phyloP scores from a whole-genome alignment of 495 filamentous ascomycete genomes.

The Cercophora newfieldiana region DNA sequence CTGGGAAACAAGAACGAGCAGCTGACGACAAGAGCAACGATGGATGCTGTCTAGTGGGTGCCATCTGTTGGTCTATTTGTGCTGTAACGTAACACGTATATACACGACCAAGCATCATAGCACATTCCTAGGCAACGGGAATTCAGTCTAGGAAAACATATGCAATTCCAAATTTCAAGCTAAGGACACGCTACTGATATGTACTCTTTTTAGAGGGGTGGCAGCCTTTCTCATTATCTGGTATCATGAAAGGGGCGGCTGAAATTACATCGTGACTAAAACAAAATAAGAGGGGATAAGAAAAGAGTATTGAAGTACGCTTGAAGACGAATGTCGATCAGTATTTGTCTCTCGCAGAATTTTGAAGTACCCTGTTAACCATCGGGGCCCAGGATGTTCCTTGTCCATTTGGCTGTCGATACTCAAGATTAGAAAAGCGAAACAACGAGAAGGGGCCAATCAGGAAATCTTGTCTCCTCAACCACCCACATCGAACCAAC shows the following conservation, averaged over 20 bases:
- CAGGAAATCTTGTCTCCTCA: conserved; percentile 3
- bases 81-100: neutral
- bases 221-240: conserved; percentile 46
- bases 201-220: conserved; percentile 21
- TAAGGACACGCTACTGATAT: neutral
- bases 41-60: conserved; percentile 73
- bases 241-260: conserved; percentile 43
- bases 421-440: conserved; percentile 7
- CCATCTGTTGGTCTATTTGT: neutral
- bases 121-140: neutral
- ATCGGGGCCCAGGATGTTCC: conserved; percentile 4
- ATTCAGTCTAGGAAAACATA: neutral
- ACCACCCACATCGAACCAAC: conserved; percentile 10
- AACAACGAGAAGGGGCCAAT: conserved; percentile 15
- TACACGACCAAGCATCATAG: neutral
- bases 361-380: conserved; percentile 2
- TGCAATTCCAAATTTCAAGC: neutral
- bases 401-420: conserved; percentile 16
- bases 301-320: conserved; percentile 18
- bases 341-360: neutral
- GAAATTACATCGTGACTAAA: conserved; percentile 51
- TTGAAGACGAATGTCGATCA: conserved; percentile 1
- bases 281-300: conserved; percentile 30
- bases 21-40: conserved; percentile 79
- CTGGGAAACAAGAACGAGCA: conserved; percentile 99